These are phyloP conservation scores for Phytophthora capsici DNA, from an alignment of 352 stramenopile genomes.

Conservation along the genomic window DNA sequence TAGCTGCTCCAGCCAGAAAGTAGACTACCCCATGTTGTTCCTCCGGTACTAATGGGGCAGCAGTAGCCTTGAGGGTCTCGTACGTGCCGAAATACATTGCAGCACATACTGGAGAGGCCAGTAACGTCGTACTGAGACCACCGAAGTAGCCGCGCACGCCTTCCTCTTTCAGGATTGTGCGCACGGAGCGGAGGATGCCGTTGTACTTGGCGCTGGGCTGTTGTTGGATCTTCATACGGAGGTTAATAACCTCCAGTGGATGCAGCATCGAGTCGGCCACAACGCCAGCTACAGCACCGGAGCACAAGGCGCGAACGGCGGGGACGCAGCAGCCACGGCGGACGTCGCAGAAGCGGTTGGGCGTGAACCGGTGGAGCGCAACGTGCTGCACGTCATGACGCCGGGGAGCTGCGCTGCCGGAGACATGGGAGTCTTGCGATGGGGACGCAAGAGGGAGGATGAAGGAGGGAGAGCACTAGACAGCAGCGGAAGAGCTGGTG, in stretches of 20 bases:
- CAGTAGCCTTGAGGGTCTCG: slow-evolving; percentile 71
- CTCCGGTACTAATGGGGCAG: slow-evolving; percentile 49
- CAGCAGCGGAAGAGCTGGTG: slow-evolving; percentile 4
- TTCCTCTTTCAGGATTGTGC: slow-evolving; percentile 78
- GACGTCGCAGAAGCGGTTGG: slow-evolving; percentile 43
- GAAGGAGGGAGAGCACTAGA: neutral
- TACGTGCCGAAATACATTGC: slow-evolving; percentile 84
- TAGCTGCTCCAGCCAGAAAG: slow-evolving; percentile 71
- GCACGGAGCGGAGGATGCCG: slow-evolving; percentile 59
- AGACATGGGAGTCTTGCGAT: slow-evolving; percentile 13
- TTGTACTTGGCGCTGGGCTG: slow-evolving; percentile 61
- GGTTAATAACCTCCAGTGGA: slow-evolving; percentile 83
- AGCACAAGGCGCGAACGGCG: slow-evolving; percentile 69
- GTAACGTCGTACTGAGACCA: slow-evolving; percentile 73
- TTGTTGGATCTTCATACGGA: slow-evolving; percentile 85
- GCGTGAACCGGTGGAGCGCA: slow-evolving; percentile 24
- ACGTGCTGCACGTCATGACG: slow-evolving; percentile 38
- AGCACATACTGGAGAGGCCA: slow-evolving; percentile 74
- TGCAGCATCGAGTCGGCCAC: slow-evolving; percentile 81
- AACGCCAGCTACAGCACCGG: slow-evolving; percentile 72
- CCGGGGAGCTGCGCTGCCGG: slow-evolving; percentile 20
- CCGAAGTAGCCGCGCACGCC: slow-evolving; percentile 77
- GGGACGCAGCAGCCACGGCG: slow-evolving; percentile 36
- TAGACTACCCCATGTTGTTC: slow-evolving; percentile 65
- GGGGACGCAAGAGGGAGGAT: neutral